phyloP scores from a whole-genome alignment of 495 filamentous ascomycete genomes.

The Lepidopterella palustris region DNA sequence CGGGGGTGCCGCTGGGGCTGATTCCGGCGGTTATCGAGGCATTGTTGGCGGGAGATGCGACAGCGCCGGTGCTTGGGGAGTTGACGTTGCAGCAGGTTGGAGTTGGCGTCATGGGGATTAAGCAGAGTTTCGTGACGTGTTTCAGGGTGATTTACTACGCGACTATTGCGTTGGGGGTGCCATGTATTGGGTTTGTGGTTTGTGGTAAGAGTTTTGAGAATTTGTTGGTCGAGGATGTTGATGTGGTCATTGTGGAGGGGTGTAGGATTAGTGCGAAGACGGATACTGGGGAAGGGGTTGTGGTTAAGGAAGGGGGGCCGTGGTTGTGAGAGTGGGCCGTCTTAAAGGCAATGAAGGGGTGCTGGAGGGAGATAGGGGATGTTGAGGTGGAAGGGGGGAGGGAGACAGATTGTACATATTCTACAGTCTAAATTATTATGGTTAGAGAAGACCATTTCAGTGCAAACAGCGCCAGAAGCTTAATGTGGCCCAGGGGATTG shows the following conservation, averaged over 20 bases:
- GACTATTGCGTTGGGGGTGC: slow-evolving; percentile 1
- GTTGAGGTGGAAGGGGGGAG: too few relatives aligned
- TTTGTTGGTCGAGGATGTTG: neutral
- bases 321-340: slow-evolving; percentile 1
- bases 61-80: neutral
- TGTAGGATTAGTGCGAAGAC: neutral
- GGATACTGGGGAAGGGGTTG: neutral
- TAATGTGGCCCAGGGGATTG: too few relatives aligned
- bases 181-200: neutral
- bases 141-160: neutral
- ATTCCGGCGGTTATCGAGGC: slow-evolving; percentile 1
- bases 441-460: too few relatives aligned
- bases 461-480: too few relatives aligned
- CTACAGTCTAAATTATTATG: too few relatives aligned
- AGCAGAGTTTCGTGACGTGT: neutral
- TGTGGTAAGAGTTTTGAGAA: neutral
- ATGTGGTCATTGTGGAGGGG: neutral
- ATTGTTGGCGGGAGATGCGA: neutral
- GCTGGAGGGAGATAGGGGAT: too few relatives aligned
- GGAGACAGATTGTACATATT: too few relatives aligned
- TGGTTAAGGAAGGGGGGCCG: neutral
- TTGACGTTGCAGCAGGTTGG: neutral
- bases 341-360: too few relatives aligned
- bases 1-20: neutral
- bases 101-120: neutral